These are phyloP conservation scores for Mycena filopes DNA, from an alignment of 768 basidiomycete species.

Conservation along the genomic window DNA sequence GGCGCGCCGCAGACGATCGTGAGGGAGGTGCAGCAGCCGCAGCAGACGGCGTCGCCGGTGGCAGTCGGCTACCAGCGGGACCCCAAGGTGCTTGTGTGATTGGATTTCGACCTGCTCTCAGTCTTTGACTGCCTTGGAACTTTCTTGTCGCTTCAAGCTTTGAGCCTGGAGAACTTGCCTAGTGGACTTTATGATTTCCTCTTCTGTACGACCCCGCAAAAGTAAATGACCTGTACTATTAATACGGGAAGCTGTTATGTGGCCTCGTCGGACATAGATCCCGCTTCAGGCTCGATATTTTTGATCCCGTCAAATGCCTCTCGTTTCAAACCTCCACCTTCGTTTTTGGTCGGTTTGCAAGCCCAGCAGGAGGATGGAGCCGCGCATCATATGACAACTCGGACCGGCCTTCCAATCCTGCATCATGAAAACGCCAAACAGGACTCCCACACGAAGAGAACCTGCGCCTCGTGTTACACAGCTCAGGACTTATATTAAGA, in stretches of 20 bases:
- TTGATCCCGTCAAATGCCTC: background rate
- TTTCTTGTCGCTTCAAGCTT: background rate
- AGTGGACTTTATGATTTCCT: background rate
- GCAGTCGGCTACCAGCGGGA: slow-evolving; percentile 28
- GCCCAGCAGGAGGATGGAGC: too few relatives aligned
- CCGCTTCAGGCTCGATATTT: background rate
- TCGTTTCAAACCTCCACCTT: too few relatives aligned
- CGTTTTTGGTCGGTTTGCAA: too few relatives aligned
- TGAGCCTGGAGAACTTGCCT: background rate
- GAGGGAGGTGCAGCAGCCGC: slow-evolving; percentile 21
- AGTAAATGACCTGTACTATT: too few relatives aligned
- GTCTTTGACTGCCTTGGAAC: background rate
- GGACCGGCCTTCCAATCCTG: too few relatives aligned
- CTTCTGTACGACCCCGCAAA: too few relatives aligned
- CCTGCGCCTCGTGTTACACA: too few relatives aligned
- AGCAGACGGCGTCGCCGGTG: slow-evolving; percentile 12
- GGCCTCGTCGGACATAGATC: too few relatives aligned
- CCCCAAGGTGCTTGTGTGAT: slow-evolving; percentile 1
- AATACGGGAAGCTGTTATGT: too few relatives aligned
- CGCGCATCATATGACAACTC: too few relatives aligned
- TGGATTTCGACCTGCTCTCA: background rate
- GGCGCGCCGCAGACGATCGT: slow-evolving; percentile 52
- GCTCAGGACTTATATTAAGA: too few relatives aligned
- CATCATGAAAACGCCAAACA: too few relatives aligned
- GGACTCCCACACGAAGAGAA: background rate